These are phyloP conservation scores for Venturiaceae sp. DNA, from an alignment of 2,329 filamentous ascomycete species.

Conservation along the genomic window DNA sequence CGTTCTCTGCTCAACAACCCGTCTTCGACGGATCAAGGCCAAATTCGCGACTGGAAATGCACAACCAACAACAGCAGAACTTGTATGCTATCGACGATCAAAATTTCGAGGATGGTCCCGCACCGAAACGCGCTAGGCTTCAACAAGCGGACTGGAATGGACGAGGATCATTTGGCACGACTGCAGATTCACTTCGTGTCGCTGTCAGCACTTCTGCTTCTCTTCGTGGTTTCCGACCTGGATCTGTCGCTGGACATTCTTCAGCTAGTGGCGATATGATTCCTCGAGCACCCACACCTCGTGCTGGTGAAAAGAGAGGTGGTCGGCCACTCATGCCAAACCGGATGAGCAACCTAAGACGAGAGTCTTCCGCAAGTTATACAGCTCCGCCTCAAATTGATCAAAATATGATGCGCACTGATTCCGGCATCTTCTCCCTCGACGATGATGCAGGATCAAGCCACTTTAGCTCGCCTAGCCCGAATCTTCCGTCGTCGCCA, in stretches of 20 bases:
- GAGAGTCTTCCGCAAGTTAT: slow-evolving; percentile 46
- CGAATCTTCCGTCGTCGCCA: slow-evolving; percentile 82
- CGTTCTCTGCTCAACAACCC: slow-evolving; percentile 21
- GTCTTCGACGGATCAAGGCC: slow-evolving; percentile 22
- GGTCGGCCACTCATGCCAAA: slow-evolving; percentile 18
- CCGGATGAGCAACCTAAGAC: slow-evolving; percentile 44
- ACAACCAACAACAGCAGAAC: slow-evolving; percentile 13
- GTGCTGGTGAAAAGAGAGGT: slow-evolving; percentile 43
- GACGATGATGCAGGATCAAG: slow-evolving; percentile 39
- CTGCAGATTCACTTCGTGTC: slow-evolving; percentile 74
- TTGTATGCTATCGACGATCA: slow-evolving; percentile 13
- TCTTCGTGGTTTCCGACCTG: slow-evolving; percentile 72
- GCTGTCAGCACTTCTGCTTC: slow-evolving; percentile 85
- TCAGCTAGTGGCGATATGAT: slow-evolving; percentile 43
- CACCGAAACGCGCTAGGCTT: slow-evolving; percentile 71
- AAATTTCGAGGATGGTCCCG: slow-evolving; percentile 39
- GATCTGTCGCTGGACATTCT: slow-evolving; percentile 36
- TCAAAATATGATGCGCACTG: slow-evolving; percentile 21
- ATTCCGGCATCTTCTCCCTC: slow-evolving; percentile 32
- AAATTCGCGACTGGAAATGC: slow-evolving; percentile 27
- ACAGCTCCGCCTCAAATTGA: slow-evolving; percentile 18
- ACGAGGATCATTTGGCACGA: slow-evolving; percentile 60
- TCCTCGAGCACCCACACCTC: slow-evolving; percentile 69
- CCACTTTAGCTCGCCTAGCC: slow-evolving; percentile 5
- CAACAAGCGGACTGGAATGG: slow-evolving; percentile 65